A percentile compares a stretch with the other conserved stretches of the same genome.
Conservation (phyloP, 495 filamentous ascomycete genomes). For the Glarea lozoyensis region DNA sequence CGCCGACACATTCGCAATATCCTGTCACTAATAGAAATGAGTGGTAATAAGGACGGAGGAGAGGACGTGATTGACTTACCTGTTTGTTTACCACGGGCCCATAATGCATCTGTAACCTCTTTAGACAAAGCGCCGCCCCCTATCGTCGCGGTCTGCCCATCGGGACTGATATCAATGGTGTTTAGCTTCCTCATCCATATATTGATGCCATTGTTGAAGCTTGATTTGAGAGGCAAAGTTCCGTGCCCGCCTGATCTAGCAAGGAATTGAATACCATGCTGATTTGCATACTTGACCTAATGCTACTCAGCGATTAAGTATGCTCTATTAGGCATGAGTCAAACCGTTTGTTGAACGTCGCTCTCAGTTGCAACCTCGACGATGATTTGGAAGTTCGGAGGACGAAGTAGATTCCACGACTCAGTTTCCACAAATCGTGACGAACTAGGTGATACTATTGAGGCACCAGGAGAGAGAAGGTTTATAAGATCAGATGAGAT, state of each 20-base stretch:
- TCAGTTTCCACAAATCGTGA: too few relatives aligned
- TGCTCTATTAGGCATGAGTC: constrained; percentile 2
- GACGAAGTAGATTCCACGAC: too few relatives aligned
- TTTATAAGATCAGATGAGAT: too few relatives aligned
- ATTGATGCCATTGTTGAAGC: constrained; percentile 37
- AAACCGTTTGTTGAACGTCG: constrained; percentile 42
- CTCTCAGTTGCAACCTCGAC: constrained; percentile 41
- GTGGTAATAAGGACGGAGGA: background rate
- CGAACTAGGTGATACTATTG: too few relatives aligned
- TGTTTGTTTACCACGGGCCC: constrained; percentile 29
- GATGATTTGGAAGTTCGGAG: too few relatives aligned
- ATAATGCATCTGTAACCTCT: constrained; percentile 27
- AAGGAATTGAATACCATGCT: constrained; percentile 38
- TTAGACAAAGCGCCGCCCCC: constrained; percentile 38
- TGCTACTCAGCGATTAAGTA: background rate
- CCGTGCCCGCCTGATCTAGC: constrained; percentile 41
- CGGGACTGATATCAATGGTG: constrained; percentile 29
- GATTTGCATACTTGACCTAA: constrained; percentile 38
- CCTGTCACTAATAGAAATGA: constrained; percentile 37
- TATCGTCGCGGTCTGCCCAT: constrained; percentile 39
- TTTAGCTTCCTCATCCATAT: constrained; percentile 36
- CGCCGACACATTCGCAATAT: constrained; percentile 45
- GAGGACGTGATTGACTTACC: constrained; percentile 13
- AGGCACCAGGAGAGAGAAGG: too few relatives aligned
- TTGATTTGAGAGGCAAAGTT: constrained; percentile 28